phyloP scores from a whole-genome alignment of 768 basidiomycete genomes.

The Pleurotus salmoneostramineus region DNA sequence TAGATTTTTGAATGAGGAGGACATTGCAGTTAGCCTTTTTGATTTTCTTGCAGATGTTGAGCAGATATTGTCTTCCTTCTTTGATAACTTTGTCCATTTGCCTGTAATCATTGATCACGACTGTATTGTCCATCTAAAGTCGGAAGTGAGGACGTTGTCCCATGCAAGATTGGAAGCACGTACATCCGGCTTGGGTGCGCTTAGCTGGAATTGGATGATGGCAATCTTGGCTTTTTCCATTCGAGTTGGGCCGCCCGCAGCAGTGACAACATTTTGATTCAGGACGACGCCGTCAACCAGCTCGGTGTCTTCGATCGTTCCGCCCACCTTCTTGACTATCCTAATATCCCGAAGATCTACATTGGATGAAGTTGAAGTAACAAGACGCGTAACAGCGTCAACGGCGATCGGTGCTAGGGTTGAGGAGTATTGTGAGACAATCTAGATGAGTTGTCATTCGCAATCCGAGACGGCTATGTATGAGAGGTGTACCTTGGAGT shows the following conservation, averaged over 20 bases:
- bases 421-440: conserved; percentile 98
- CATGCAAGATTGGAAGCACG: neutral
- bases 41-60: conserved; percentile 98
- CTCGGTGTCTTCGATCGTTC: conserved; percentile 98
- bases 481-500: conserved; percentile 72
- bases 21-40: conserved; percentile 99
- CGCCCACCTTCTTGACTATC: conserved; percentile 96
- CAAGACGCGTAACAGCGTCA: conserved; percentile 88
- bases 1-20: conserved; percentile 98
- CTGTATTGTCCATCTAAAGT: conserved; percentile 96
- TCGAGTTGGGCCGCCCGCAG: conserved; percentile 90
- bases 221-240: conserved; percentile 99
- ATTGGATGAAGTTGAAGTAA: conserved; percentile 85
- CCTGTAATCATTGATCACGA: conserved; percentile 98
- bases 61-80: conserved; percentile 95
- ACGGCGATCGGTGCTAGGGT: conserved; percentile 99
- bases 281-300: conserved; percentile 96
- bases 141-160: conserved; percentile 10
- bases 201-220: conserved; percentile 97
- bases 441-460: conserved; percentile 41
- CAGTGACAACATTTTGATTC: conserved; percentile 88
- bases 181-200: conserved; percentile 96
- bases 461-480: neutral
- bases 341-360: conserved; percentile 97
- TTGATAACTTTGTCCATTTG: conserved; percentile 99